These are phyloP conservation scores for Chytriomyces hyalinus DNA, from an alignment of 192 early-diverging fungal genomes.

Conservation along the genomic window DNA sequence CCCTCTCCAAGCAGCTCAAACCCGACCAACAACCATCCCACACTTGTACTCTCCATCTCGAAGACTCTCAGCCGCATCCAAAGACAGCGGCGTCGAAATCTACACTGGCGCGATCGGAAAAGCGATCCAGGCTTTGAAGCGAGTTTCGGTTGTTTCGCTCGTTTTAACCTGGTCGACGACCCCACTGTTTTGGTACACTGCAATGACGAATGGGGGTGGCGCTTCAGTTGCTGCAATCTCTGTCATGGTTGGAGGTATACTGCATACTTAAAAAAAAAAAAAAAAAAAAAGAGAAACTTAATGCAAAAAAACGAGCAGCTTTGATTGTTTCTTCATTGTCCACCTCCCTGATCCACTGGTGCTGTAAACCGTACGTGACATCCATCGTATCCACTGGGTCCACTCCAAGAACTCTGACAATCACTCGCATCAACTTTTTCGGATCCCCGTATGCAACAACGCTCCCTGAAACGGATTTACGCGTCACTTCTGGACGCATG, in stretches of 20 bases:
- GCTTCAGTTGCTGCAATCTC: slow-evolving; percentile 27
- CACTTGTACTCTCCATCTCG: no score
- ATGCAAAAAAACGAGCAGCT: slow-evolving; percentile 5
- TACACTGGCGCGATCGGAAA: slow-evolving; percentile 22
- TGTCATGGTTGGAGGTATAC: slow-evolving; percentile 31
- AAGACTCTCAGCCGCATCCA: no score
- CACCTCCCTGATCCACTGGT: slow-evolving; percentile 28
- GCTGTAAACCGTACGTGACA: slow-evolving; percentile 31
- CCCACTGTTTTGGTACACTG: slow-evolving; percentile 21
- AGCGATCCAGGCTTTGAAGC: slow-evolving; percentile 33
- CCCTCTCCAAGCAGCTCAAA: no score
- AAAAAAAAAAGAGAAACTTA: background rate
- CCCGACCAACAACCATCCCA: no score
- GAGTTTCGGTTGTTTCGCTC: slow-evolving; percentile 26
- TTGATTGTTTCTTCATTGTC: slow-evolving; percentile 14
- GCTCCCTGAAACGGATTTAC: slow-evolving; percentile 6
- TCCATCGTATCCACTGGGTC: background rate
- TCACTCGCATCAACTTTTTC: slow-evolving; percentile 28
- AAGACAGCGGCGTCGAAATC: background rate
- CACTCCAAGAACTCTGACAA: background rate
- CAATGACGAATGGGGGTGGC: background rate
- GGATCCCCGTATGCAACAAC: slow-evolving; percentile 13
- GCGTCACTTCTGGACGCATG: slow-evolving; percentile 8
- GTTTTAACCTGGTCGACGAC: slow-evolving; percentile 14
- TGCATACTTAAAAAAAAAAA: background rate